A percentile compares a stretch with the other conserved stretches of the same genome.
phyloP scores from a whole-genome alignment of 441 rosid species.

The Corymbia calophylla region DNA sequence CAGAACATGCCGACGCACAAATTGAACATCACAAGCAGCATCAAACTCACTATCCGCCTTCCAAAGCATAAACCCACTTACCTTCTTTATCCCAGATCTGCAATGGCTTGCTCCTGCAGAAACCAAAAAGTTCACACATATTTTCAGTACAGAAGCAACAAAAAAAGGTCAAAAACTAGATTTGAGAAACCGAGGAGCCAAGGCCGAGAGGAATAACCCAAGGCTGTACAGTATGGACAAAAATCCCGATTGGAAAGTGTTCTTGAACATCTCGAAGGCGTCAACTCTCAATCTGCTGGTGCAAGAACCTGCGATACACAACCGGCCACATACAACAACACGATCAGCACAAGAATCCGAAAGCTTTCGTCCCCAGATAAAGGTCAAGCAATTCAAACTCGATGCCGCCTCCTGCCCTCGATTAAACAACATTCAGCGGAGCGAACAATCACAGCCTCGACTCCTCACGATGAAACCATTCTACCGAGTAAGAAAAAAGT shows the following conservation, averaged over 20 bases:
- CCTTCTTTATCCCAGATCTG: constrained; percentile 99
- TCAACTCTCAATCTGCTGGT: not conserved
- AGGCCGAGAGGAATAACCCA: constrained; percentile 31
- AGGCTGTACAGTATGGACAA: constrained; percentile 86
- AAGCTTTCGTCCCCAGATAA: not conserved
- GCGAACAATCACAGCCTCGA: not conserved
- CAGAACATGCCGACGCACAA: not conserved
- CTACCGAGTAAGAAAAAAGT: not conserved
- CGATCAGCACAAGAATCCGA: not conserved
- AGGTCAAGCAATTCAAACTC: not conserved
- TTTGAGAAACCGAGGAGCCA: not conserved
- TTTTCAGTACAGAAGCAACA: not conserved
- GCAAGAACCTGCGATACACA: not conserved
- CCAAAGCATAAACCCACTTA: not conserved
- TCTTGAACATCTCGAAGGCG: constrained; percentile 56
- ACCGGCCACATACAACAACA: not conserved
- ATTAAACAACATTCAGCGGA: not conserved
- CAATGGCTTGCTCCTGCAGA: constrained; percentile 82
- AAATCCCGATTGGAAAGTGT: constrained; percentile 93
- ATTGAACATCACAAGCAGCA: not conserved
- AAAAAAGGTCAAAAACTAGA: not conserved
- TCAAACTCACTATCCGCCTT: not conserved
- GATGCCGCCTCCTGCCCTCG: not conserved
- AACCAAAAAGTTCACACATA: not conserved
- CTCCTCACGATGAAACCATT: not conserved